These are phyloP conservation scores for Tylopilus felleus DNA, from an alignment of 768 basidiomycete genomes.

Conservation along the genomic window DNA sequence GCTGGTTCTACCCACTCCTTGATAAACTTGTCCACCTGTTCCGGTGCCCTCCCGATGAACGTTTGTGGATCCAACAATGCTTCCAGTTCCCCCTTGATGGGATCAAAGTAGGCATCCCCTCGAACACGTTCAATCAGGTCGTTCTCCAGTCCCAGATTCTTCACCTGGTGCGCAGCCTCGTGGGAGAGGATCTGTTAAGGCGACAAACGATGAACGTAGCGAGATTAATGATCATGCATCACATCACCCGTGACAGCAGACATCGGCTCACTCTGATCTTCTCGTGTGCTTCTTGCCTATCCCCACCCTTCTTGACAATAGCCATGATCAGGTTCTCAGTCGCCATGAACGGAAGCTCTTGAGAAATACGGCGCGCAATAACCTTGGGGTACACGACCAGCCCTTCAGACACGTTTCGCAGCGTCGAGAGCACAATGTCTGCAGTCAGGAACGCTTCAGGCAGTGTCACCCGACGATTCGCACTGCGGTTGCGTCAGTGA, in stretches of 20 bases:
- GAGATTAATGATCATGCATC: slow-evolving; percentile 10
- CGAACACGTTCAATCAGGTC: slow-evolving; percentile 90
- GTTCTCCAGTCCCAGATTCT: slow-evolving; percentile 91
- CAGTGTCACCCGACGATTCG: slow-evolving; percentile 93
- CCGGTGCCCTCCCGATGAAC: slow-evolving; percentile 91
- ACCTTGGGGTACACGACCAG: slow-evolving; percentile 99
- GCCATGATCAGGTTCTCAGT: slow-evolving; percentile 99
- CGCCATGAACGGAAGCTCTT: slow-evolving; percentile 99
- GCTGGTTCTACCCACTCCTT: slow-evolving; percentile 87
- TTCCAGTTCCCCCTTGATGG: slow-evolving; percentile 79
- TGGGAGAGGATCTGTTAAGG: slow-evolving; percentile 79
- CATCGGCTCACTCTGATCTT: slow-evolving; percentile 71
- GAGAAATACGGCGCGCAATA: slow-evolving; percentile 85
- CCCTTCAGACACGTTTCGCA: slow-evolving; percentile 96
- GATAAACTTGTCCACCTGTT: slow-evolving; percentile 91
- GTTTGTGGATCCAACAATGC: slow-evolving; percentile 76
- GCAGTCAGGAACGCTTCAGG: slow-evolving; percentile 97
- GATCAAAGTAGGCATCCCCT: slow-evolving; percentile 81
- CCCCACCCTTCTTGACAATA: slow-evolving; percentile 90
- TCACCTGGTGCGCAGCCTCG: slow-evolving; percentile 91
- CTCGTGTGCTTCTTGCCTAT: slow-evolving; percentile 96
- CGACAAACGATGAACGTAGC: slow-evolving; percentile 6
- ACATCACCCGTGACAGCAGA: slow-evolving; percentile 12
- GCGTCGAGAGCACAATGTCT: slow-evolving; percentile 91
- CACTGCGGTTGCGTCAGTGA: slow-evolving; percentile 45